Percentiles rank a stretch among this genome's conserved stretches.
These are phyloP conservation scores for Cyclocybe cylindracea DNA, from an alignment of 768 basidiomycete species.

Conservation along the genomic window DNA sequence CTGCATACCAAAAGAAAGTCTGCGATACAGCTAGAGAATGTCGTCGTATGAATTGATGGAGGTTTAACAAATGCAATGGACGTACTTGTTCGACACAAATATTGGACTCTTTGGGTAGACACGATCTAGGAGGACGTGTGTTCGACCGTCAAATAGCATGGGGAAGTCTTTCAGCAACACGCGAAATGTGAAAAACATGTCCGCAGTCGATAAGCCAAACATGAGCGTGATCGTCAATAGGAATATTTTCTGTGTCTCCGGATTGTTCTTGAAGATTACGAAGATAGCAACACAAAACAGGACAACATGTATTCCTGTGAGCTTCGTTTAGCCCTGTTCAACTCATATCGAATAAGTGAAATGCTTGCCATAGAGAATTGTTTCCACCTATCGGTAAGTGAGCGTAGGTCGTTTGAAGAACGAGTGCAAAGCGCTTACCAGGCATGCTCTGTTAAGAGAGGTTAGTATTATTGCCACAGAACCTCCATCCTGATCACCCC, in stretches of 20 bases:
- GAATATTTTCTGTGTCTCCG: constrained; percentile 6
- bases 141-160: neutral
- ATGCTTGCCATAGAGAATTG: neutral
- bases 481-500: too few relatives aligned
- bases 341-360: neutral
- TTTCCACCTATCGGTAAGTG: neutral
- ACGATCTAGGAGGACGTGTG: neutral
- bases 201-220: constrained; percentile 6
- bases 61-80: neutral
- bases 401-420: too few relatives aligned
- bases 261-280: constrained; percentile 2
- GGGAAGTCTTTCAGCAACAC: constrained; percentile 3
- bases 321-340: neutral
- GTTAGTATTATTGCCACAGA: too few relatives aligned
- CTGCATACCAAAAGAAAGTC: neutral
- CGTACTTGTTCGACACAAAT: constrained; percentile 7
- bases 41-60: neutral
- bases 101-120: constrained; percentile 9
- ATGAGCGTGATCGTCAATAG: constrained; percentile 4
- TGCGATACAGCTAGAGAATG: neutral
- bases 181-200: constrained; percentile 4
- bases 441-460: too few relatives aligned
- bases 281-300: neutral
- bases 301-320: constrained; percentile 1
- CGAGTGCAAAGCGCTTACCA: too few relatives aligned